phyloP scores from a whole-genome alignment of 1,284 basidiomycete species.

The Schizophyllum commune region DNA sequence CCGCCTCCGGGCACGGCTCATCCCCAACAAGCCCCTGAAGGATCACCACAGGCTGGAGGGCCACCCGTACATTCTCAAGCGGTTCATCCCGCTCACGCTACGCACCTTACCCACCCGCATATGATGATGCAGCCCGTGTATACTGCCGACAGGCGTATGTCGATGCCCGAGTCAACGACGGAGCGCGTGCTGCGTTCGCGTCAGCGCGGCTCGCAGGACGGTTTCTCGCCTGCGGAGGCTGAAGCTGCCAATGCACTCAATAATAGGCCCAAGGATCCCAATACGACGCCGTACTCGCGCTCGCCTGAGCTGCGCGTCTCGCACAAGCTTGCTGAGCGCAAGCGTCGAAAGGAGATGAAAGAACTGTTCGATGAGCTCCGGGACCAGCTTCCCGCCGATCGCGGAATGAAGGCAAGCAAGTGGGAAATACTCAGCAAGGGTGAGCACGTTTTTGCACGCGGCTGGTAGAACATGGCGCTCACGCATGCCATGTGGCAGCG shows the following conservation, averaged over 20 bases:
- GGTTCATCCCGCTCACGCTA: neutral
- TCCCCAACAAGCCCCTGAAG: constrained; percentile 35
- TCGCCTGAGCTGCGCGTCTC: constrained; percentile 89
- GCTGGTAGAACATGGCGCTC: constrained; percentile 1
- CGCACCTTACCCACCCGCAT: constrained; percentile 13
- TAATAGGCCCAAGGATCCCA: constrained; percentile 38
- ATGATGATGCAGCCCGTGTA: constrained; percentile 50
- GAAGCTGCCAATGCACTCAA: constrained; percentile 17
- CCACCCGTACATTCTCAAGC: neutral
- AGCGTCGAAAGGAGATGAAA: constrained; percentile 95
- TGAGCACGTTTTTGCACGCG: constrained; percentile 25
- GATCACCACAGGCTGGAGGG: neutral
- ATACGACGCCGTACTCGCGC: constrained; percentile 81
- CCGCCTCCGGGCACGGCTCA: constrained; percentile 51
- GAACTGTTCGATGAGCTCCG: constrained; percentile 92
- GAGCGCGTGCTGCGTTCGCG: constrained; percentile 50
- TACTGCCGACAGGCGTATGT: constrained; percentile 63
- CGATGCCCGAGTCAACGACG: constrained; percentile 50
- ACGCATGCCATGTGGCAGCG: constrained; percentile 37
- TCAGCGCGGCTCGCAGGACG: constrained; percentile 40
- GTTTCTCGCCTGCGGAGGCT: neutral
- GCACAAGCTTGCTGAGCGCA: constrained; percentile 92
- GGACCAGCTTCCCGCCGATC: constrained; percentile 83
- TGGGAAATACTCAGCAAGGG: constrained; percentile 96
- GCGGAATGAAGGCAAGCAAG: constrained; percentile 92